Percentiles rank a stretch among this genome's conserved stretches.
These are phyloP conservation scores for Corynespora cassiicola DNA, from an alignment of 2,329 filamentous ascomycete genomes.

Conservation along the genomic window DNA sequence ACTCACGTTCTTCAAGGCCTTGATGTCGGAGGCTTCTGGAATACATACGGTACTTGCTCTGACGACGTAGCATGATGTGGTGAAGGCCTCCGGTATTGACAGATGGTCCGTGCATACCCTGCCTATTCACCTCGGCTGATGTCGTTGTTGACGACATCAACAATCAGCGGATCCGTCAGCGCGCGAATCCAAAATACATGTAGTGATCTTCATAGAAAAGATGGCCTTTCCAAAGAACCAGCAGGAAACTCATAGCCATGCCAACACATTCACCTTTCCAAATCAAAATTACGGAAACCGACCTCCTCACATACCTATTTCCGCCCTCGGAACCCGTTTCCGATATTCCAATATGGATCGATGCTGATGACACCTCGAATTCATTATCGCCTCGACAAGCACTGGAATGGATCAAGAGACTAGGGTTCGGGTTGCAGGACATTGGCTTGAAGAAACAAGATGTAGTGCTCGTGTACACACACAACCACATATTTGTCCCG, in stretches of 20 bases:
- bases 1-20: too few species aligned
- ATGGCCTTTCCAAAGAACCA: constrained; percentile 1
- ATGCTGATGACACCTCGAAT: constrained; percentile 54
- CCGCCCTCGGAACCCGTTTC: constrained; percentile 41
- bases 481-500: constrained; percentile 63
- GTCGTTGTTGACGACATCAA: not conserved
- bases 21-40: too few species aligned
- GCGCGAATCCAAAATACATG: not conserved
- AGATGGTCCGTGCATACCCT: constrained; percentile 1
- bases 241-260: too few species aligned
- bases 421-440: constrained; percentile 57
- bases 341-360: constrained; percentile 61
- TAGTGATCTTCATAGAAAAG: not conserved
- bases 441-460: constrained; percentile 57
- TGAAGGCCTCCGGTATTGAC: too few species aligned
- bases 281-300: constrained; percentile 55
- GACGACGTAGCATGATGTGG: too few species aligned
- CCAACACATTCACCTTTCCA: constrained; percentile 54
- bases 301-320: constrained; percentile 48
- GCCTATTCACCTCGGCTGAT: constrained; percentile 3
- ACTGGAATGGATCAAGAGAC: constrained; percentile 58
- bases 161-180: not conserved
- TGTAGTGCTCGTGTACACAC: constrained; percentile 61
- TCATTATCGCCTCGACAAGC: constrained; percentile 57
- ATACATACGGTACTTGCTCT: too few species aligned